phyloP scores from a whole-genome alignment of 768 basidiomycete species.

The Boletellus ananiceps region DNA sequence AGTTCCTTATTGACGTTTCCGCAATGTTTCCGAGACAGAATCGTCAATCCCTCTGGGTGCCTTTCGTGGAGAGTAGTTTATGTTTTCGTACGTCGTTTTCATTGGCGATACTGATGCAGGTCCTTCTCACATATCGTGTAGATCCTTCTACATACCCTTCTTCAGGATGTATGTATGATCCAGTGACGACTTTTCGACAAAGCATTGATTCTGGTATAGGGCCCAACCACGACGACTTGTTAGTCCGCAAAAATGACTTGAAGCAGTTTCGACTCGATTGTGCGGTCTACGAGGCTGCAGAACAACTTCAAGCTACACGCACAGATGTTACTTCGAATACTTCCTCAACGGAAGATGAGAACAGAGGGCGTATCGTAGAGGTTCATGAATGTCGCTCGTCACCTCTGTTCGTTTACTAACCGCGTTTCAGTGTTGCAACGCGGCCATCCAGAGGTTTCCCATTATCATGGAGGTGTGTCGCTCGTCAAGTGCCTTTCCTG shows the following conservation, averaged over 20 bases:
- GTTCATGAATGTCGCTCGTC: neutral
- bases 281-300: neutral
- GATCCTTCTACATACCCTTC: neutral
- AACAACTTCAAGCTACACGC: neutral
- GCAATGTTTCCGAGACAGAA: neutral
- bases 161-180: slow-evolving; percentile 13
- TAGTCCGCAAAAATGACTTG: slow-evolving; percentile 22
- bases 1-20: slow-evolving; percentile 6
- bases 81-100: slow-evolving; percentile 20
- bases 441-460: slow-evolving; percentile 1
- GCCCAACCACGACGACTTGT: slow-evolving; percentile 4
- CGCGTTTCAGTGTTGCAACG: slow-evolving; percentile 4
- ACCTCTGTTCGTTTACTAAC: neutral
- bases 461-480: slow-evolving; percentile 19
- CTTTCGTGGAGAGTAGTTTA: slow-evolving; percentile 17
- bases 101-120: neutral
- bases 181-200: neutral
- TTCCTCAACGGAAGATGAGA: neutral
- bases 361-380: neutral
- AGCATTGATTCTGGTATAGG: slow-evolving; percentile 10
- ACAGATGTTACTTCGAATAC: neutral
- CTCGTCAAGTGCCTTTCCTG: neutral
- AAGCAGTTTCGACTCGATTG: slow-evolving; percentile 4
- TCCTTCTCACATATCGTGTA: neutral
- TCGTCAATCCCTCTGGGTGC: slow-evolving; percentile 14